Evolutionary conservation across 2,329 filamentous ascomycete genomes (phyloP), one percentile per base, ranked within the genome.

Genomic region (Fusarium oligoseptatum): DNA sequence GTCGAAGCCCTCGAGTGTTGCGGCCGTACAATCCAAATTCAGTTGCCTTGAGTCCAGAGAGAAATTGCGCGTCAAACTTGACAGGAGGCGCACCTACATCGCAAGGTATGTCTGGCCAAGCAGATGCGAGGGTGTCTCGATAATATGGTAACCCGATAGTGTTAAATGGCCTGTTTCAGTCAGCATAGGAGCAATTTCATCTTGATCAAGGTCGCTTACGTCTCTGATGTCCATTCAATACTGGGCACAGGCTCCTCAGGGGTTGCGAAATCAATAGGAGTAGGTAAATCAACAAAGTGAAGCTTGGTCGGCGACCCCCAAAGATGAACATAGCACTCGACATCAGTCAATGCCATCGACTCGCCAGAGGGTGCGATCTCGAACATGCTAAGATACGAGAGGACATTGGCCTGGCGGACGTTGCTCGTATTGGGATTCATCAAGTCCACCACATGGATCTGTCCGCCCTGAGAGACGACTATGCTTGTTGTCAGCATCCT

Each of bases 401-500:
- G 88, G 6, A 95, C 90, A 77, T 95, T 95, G 37, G 94, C 92
- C 83, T 97, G 95, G 60, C 94, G 91, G 61, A 98, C 91, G 76
- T 93, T 95, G 80, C 94, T 95, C 22, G 94, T 92, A 79, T 97
- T 95, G 0, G 95, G 94, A 72, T 98, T 98, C 91, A 97, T 95
- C 6, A 99, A 89, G 82, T 99, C 97, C 60, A 98, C 95, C 15
- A 98, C 93, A 81, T 99, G 96, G 82, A 99, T 93, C 82, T 98
- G 95, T 1, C 97, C 97, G 50, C 91, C 93, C 79, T 97, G 95
- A 3, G 96, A 98, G 32, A 95, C 92, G 60, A 99, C 94, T 70
- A 99, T 95, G 78, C 94, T 96, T 0, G 97, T 98, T 0, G 97
- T 98, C 22, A 95, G 93, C 90, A 99, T 94, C 78, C 95, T 93